Conservation (phyloP, 208 protist genomes). For the Entamoeba invadens region DNA sequence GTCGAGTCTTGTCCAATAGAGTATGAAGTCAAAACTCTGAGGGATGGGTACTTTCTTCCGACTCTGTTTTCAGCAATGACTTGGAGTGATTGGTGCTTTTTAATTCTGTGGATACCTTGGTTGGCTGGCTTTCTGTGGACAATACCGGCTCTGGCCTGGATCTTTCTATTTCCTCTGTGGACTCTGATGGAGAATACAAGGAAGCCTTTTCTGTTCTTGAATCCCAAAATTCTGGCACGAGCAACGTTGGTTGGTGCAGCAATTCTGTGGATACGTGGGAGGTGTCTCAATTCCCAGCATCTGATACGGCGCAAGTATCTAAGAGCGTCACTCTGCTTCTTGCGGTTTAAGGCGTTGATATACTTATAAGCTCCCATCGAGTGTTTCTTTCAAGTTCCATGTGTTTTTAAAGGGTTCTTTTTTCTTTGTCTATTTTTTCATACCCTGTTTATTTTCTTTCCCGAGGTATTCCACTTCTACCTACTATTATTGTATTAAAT, state of each 20-base stretch:
- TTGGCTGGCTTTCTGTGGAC: slow-evolving; percentile 92
- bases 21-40: slow-evolving; percentile 98
- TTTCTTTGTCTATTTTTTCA: too few species aligned
- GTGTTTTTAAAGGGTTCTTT: neutral
- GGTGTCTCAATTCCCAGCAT: slow-evolving; percentile 93
- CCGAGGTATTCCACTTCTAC: too few species aligned
- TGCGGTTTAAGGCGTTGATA: slow-evolving; percentile 93
- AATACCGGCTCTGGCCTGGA: slow-evolving; percentile 75
- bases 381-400: too few species aligned
- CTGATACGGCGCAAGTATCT: slow-evolving; percentile 92
- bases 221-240: slow-evolving; percentile 94
- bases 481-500: too few species aligned
- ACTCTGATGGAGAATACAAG: slow-evolving; percentile 93
- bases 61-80: slow-evolving; percentile 84
- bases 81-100: slow-evolving; percentile 76
- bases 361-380: slow-evolving; percentile 97
- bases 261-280: slow-evolving; percentile 61
- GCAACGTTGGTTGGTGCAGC: slow-evolving; percentile 85
- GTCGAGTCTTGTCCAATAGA: slow-evolving; percentile 73
- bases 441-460: too few species aligned
- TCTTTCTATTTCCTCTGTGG: slow-evolving; percentile 86
- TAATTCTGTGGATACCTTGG: slow-evolving; percentile 84
- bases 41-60: slow-evolving; percentile 70
- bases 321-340: slow-evolving; percentile 98
- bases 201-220: slow-evolving; percentile 97